Evolutionary conservation across 345 rosid genomes (phyloP).

Genomic region (Noccaea caerulescens): DNA sequence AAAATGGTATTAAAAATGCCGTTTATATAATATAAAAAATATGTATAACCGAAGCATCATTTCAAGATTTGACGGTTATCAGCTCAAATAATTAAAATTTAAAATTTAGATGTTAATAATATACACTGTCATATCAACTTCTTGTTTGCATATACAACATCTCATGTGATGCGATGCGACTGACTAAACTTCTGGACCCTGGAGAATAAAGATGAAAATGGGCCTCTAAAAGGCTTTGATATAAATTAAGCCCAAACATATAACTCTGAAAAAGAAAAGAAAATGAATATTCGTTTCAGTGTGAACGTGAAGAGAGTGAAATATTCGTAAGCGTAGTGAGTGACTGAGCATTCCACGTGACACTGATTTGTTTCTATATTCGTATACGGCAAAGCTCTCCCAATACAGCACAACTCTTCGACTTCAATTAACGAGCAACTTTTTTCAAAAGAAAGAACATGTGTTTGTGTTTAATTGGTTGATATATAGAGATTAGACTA

Average conservation of each 20-base stretch:
- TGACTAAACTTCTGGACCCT: neutral
- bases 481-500: neutral
- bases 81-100: constrained; percentile 11
- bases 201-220: neutral
- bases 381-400: constrained; percentile 28
- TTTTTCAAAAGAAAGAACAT: neutral
- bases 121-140: neutral
- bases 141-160: neutral
- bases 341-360: constrained; percentile 33
- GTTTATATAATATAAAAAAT: neutral
- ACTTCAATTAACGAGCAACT: neutral
- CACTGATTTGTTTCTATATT: constrained; percentile 22
- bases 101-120: neutral
- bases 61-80: constrained; percentile 22
- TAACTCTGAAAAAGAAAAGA: neutral
- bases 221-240: neutral
- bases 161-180: neutral
- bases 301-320: constrained; percentile 6
- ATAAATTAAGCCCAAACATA: constrained; percentile 1
- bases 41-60: constrained; percentile 11
- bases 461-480: neutral
- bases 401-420: constrained; percentile 16
- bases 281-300: neutral
- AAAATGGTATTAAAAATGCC: neutral
- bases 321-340: constrained; percentile 21